phyloP scores from a whole-genome alignment of 192 early-diverging fungal genomes.

The Umbelopsis isabellina region DNA sequence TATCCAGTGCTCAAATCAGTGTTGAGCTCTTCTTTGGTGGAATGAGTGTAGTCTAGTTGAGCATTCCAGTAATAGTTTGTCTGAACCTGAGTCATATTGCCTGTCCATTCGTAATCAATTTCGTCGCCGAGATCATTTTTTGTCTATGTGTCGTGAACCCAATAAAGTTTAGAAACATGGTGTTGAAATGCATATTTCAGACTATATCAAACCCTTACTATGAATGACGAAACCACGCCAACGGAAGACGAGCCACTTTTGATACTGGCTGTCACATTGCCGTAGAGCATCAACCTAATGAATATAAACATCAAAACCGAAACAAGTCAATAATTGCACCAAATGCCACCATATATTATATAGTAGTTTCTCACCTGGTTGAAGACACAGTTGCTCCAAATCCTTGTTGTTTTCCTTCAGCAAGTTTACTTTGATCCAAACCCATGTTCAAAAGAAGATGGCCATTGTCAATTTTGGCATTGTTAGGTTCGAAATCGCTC shows the following conservation, averaged over 20 bases:
- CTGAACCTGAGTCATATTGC: not conserved
- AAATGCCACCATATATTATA: too few species aligned
- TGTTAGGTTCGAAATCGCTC: slow-evolving; percentile 39
- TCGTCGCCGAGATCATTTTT: slow-evolving; percentile 9
- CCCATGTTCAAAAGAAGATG: slow-evolving; percentile 33
- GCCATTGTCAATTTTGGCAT: slow-evolving; percentile 38
- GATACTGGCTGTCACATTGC: slow-evolving; percentile 43
- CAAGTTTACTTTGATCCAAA: slow-evolving; percentile 21
- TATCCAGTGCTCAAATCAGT: not conserved
- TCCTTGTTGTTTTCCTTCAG: slow-evolving; percentile 38
- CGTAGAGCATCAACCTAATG: slow-evolving; percentile 46
- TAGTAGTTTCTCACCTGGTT: slow-evolving; percentile 25
- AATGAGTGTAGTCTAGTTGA: slow-evolving; percentile 19
- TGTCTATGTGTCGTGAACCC: not conserved
- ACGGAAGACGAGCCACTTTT: slow-evolving; percentile 33
- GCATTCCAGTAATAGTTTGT: slow-evolving; percentile 20
- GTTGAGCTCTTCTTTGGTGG: slow-evolving; percentile 1
- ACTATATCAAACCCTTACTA: not conserved
- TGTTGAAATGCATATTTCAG: not conserved
- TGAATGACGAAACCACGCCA: slow-evolving; percentile 5
- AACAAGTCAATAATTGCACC: not conserved
- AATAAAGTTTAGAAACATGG: not conserved
- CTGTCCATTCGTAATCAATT: slow-evolving; percentile 18
- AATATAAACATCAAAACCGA: too few species aligned
- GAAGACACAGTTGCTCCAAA: slow-evolving; percentile 46